These are phyloP conservation scores for Psidium friedrichsthalianum DNA, from an alignment of 345 rosid genomes.

Conservation along the genomic window DNA sequence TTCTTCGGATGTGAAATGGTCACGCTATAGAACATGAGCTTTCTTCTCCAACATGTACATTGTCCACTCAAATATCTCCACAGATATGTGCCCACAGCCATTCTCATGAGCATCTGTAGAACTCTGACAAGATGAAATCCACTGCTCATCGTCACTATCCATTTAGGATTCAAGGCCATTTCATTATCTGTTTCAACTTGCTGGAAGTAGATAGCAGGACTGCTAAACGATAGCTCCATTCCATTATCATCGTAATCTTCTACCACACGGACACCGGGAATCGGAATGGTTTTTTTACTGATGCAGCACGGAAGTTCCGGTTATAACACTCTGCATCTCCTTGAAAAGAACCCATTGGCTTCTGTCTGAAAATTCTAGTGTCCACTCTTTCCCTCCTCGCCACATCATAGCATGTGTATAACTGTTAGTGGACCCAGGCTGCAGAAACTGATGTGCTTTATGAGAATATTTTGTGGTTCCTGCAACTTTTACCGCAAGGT, in stretches of 20 bases:
- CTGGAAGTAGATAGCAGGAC: constrained; percentile 45
- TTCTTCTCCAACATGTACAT: constrained; percentile 39
- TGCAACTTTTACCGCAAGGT: too few species aligned
- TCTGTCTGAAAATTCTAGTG: too few species aligned
- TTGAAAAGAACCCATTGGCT: too few species aligned
- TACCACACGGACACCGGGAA: constrained; percentile 72
- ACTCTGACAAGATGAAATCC: not conserved
- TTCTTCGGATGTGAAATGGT: too few species aligned
- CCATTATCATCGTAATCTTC: constrained; percentile 52
- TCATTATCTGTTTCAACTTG: constrained; percentile 89
- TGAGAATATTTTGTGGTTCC: too few species aligned
- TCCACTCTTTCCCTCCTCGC: too few species aligned
- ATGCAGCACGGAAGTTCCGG: too few species aligned
- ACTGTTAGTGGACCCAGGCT: constrained; percentile 7
- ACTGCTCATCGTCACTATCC: constrained; percentile 74
- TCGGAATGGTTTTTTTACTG: not conserved
- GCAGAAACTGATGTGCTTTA: constrained; percentile 89
- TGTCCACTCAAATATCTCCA: constrained; percentile 65
- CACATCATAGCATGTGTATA: too few species aligned
- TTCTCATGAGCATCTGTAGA: constrained; percentile 31
- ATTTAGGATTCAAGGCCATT: constrained; percentile 31
- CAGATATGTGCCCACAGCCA: constrained; percentile 28
- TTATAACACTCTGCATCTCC: too few species aligned
- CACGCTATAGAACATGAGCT: too few species aligned
- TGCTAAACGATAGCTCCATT: constrained; percentile 29